Percentiles rank a stretch among this genome's conserved stretches.
Evolutionary conservation across 768 basidiomycete species (phyloP).

Genomic region (Mycena leptocephala): DNA sequence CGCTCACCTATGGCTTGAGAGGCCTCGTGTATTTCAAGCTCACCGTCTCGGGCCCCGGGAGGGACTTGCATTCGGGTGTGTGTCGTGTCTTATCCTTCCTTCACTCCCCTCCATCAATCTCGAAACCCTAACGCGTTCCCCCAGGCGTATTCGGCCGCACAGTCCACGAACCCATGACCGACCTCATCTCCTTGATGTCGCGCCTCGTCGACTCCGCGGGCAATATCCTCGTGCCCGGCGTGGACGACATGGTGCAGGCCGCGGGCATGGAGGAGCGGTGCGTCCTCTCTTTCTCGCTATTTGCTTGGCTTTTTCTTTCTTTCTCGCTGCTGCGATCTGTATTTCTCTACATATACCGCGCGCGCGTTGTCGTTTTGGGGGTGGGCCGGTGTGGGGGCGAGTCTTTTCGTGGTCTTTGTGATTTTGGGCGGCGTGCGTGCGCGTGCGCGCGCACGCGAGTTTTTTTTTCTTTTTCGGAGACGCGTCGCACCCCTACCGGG

Average conservation of each 20-base stretch:
- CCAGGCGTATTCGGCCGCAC: constrained; percentile 77
- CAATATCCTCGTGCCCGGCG: constrained; percentile 80
- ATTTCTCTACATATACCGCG: no score
- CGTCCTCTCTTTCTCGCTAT: neutral
- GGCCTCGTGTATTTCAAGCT: constrained; percentile 45
- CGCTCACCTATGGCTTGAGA: constrained; percentile 79
- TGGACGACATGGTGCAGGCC: constrained; percentile 73
- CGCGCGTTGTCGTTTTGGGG: no score
- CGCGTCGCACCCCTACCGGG: no score
- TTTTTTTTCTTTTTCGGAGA: no score
- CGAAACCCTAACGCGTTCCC: no score
- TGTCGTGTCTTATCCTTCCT: no score
- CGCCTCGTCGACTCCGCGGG: constrained; percentile 77
- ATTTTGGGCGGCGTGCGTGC: no score
- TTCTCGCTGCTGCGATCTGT: neutral
- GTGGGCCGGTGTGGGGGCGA: no score
- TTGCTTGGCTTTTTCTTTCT: no score
- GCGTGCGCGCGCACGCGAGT: no score
- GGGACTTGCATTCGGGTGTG: constrained; percentile 93
- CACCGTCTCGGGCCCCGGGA: constrained; percentile 85
- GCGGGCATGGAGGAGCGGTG: constrained; percentile 25
- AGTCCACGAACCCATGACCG: constrained; percentile 87
- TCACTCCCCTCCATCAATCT: constrained; percentile 2
- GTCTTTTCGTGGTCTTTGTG: no score
- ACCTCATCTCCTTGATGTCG: constrained; percentile 77